Conservation (phyloP, 1,284 basidiomycete genomes). For the Leccinum cinnamomeum region DNA sequence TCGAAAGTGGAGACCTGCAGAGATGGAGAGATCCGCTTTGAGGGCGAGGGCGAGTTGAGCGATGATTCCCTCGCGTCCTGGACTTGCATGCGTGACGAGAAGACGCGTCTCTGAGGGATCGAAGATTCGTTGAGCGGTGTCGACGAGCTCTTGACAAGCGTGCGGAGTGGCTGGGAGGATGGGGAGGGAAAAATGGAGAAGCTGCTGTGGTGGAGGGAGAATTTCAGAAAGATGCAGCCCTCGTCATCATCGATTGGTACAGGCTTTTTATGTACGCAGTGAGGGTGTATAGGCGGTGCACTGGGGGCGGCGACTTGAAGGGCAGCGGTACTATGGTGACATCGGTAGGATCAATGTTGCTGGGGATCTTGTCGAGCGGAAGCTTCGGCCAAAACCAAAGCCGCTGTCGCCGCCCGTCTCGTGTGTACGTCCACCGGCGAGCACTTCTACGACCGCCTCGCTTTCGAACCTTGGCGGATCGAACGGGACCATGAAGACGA, state of each 20-base stretch:
- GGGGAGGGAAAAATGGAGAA: too few relatives aligned
- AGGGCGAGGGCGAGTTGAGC: conserved; percentile 87
- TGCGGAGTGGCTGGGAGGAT: too few relatives aligned
- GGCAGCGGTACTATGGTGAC: too few relatives aligned
- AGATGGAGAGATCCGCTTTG: conserved; percentile 92
- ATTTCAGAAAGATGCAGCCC: too few relatives aligned
- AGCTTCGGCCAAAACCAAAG: conserved; percentile 1
- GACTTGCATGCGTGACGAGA: conserved; percentile 89
- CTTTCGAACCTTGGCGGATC: not conserved
- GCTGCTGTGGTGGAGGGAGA: too few relatives aligned
- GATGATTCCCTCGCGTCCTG: conserved; percentile 92
- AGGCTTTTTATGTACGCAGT: too few relatives aligned
- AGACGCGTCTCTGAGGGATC: conserved; percentile 94
- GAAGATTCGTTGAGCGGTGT: conserved; percentile 93
- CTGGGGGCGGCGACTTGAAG: too few relatives aligned
- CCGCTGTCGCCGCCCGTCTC: conserved; percentile 20
- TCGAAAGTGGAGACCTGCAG: conserved; percentile 95
- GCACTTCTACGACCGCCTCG: conserved; percentile 3
- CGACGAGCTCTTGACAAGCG: conserved; percentile 71
- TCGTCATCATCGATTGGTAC: too few relatives aligned
- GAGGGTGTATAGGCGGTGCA: too few relatives aligned
- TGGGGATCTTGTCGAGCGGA: too few relatives aligned
- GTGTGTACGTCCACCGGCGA: conserved; percentile 8
- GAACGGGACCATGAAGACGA: not conserved
- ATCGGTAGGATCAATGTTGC: too few relatives aligned